Percentiles rank a stretch among this genome's conserved stretches.
Conservation (phyloP, 139 green algal genomes). For the Chlamydomonas schloesseri region DNA sequence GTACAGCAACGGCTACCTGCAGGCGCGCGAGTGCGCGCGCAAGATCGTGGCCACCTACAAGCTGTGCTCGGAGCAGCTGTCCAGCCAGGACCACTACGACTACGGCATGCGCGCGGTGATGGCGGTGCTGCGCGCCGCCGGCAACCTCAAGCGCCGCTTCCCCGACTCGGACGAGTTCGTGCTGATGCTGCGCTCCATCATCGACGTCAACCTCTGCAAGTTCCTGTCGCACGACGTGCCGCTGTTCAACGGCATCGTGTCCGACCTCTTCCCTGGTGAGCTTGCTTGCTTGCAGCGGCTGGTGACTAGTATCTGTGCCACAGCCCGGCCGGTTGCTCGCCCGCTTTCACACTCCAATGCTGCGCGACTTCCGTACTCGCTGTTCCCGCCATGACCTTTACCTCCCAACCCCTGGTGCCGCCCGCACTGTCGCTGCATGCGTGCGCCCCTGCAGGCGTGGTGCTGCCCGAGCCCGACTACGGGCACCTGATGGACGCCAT, state of each 20-base stretch:
- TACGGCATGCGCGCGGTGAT: slow-evolving; percentile 88
- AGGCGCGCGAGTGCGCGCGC: slow-evolving; percentile 76
- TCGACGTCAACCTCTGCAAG: slow-evolving; percentile 90
- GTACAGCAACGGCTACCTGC: slow-evolving; percentile 65
- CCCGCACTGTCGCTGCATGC: too few relatives aligned
- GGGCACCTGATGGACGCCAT: slow-evolving; percentile 66
- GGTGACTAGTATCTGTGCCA: too few relatives aligned
- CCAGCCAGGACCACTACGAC: slow-evolving; percentile 85
- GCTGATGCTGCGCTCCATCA: slow-evolving; percentile 83
- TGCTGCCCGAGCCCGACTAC: slow-evolving; percentile 75
- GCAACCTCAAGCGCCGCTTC: slow-evolving; percentile 67
- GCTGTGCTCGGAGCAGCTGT: slow-evolving; percentile 88
- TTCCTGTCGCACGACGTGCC: slow-evolving; percentile 88
- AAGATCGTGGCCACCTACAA: slow-evolving; percentile 91
- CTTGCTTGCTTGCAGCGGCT: too few relatives aligned
- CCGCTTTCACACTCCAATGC: too few relatives aligned
- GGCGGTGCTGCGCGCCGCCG: slow-evolving; percentile 81
- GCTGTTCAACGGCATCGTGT: slow-evolving; percentile 83
- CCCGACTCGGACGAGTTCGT: slow-evolving; percentile 77
- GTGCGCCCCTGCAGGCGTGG: slow-evolving; percentile 59
- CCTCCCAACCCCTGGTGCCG: too few relatives aligned
- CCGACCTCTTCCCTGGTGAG: slow-evolving; percentile 79
- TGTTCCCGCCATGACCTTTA: too few relatives aligned
- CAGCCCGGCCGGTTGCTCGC: too few relatives aligned
- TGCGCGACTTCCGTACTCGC: too few relatives aligned